Percentiles rank a stretch among this genome's conserved stretches.
Conservation (phyloP, 2,329 filamentous ascomycete genomes). For the Bimuria novae-zelandiae region DNA sequence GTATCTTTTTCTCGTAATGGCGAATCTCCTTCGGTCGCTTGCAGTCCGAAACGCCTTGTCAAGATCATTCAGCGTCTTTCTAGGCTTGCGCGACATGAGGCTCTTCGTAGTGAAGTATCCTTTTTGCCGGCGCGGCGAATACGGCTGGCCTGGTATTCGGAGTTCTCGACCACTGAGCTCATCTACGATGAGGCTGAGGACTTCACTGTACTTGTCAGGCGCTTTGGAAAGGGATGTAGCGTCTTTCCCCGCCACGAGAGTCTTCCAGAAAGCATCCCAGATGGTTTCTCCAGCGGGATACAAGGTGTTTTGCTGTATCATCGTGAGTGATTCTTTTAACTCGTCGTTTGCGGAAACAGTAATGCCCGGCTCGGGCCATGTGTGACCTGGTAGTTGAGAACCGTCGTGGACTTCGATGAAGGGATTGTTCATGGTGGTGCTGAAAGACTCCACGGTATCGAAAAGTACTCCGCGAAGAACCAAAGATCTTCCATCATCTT, state of each 20-base stretch:
- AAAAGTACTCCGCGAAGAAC: conserved; percentile 23
- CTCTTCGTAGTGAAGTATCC: conserved; percentile 27
- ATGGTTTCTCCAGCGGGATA: conserved; percentile 17
- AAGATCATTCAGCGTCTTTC: conserved; percentile 21
- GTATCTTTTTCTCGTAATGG: conserved; percentile 23
- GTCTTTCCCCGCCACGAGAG: conserved; percentile 26
- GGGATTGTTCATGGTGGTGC: conserved; percentile 9
- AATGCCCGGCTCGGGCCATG: too few species aligned
- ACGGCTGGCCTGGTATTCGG: conserved; percentile 26
- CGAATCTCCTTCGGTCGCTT: conserved; percentile 27
- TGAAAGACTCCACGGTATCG: conserved; percentile 19
- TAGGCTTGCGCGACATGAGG: conserved; percentile 21
- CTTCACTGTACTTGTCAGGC: conserved; percentile 25
- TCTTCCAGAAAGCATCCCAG: conserved; percentile 30
- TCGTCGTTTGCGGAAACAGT: conserved; percentile 9
- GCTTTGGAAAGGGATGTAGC: conserved; percentile 16
- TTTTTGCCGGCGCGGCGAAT: conserved; percentile 22
- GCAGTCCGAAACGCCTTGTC: conserved; percentile 19
- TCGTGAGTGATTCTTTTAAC: conserved; percentile 13
- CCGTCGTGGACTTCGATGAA: conserved; percentile 19
- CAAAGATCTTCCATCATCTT: conserved; percentile 11
- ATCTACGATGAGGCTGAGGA: conserved; percentile 30
- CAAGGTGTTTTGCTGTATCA: conserved; percentile 6
- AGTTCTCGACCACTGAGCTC: conserved; percentile 16
- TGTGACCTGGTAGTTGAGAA: too few species aligned